Evolutionary conservation across 2,329 filamentous ascomycete genomes (phyloP).

Genomic region (Trichoderma breve): DNA sequence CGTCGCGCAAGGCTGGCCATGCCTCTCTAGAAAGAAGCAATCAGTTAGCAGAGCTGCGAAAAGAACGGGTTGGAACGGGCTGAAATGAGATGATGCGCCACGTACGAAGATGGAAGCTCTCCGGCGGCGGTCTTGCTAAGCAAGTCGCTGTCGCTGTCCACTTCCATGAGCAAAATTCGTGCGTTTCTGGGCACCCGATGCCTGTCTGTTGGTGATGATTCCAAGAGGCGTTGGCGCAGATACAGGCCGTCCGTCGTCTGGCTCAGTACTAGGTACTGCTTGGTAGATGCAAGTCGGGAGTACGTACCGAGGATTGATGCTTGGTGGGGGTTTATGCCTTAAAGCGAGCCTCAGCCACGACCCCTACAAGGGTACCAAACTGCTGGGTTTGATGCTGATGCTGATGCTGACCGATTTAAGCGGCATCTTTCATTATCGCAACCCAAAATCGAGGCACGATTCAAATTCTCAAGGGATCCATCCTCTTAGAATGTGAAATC

Average conservation of each 20-base stretch:
- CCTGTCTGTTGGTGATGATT: not conserved
- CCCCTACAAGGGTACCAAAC: not conserved
- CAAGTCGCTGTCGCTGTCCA: conserved; percentile 44
- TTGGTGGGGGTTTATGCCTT: not conserved
- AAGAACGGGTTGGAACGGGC: not conserved
- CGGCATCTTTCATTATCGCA: not conserved
- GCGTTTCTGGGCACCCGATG: conserved; percentile 6
- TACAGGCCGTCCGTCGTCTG: not conserved
- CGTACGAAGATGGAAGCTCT: conserved; percentile 56
- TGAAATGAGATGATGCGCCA: conserved; percentile 6
- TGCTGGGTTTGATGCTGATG: not conserved
- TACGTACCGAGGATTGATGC: not conserved
- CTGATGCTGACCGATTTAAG: too few relatives aligned
- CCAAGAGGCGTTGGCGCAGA: not conserved
- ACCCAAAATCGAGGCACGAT: not conserved
- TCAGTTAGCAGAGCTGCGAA: conserved; percentile 7
- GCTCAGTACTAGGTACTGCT: not conserved
- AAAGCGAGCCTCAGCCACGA: not conserved
- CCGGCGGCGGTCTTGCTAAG: conserved; percentile 51
- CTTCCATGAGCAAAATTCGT: conserved; percentile 45
- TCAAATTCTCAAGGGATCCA: not conserved
- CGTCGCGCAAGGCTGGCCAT: conserved; percentile 67
- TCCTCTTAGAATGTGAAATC: not conserved
- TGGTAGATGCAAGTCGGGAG: not conserved
- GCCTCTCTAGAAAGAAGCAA: conserved; percentile 51